These are phyloP conservation scores for Durusdinium trenchii DNA, from an alignment of 73 alveolate species.

Conservation along the genomic window DNA sequence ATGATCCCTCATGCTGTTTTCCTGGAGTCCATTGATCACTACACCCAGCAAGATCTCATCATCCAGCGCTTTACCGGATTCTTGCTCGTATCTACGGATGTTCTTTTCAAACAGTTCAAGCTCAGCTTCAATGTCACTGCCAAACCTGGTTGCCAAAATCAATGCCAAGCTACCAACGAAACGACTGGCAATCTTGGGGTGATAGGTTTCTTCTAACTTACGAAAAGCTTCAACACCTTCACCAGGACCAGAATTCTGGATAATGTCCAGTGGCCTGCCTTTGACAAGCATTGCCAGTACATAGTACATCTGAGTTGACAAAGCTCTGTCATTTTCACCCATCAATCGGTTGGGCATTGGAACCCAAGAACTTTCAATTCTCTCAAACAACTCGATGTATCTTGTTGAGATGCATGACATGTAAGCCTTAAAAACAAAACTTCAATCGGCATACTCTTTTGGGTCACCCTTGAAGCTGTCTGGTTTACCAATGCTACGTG, in stretches of 20 bases:
- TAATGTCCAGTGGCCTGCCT: not conserved
- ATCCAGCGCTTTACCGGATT: not conserved
- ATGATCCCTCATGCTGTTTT: conserved; percentile 23
- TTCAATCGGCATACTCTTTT: not conserved
- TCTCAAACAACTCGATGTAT: not conserved
- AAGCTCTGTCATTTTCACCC: not conserved
- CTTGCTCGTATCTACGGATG: conserved; percentile 1
- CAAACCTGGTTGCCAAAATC: not conserved
- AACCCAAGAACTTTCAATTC: not conserved
- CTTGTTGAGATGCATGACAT: not conserved
- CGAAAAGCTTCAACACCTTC: not conserved
- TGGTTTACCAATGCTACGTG: not conserved
- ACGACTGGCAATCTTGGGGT: conserved; percentile 57
- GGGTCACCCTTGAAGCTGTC: not conserved
- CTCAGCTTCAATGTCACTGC: conserved; percentile 52
- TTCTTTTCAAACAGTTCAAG: conserved; percentile 32
- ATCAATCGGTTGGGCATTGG: not conserved
- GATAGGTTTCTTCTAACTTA: not conserved
- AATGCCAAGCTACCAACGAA: conserved; percentile 27
- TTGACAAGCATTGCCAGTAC: not conserved
- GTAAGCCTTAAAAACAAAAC: not conserved
- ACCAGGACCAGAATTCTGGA: conserved; percentile 35
- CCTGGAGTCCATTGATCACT: conserved; percentile 46
- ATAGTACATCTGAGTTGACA: not conserved
- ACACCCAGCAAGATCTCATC: conserved; percentile 47